Evolutionary conservation across 345 rosid species (phyloP), one percentile per base, ranked within the genome.

Genomic region (Durio zibethinus): DNA sequence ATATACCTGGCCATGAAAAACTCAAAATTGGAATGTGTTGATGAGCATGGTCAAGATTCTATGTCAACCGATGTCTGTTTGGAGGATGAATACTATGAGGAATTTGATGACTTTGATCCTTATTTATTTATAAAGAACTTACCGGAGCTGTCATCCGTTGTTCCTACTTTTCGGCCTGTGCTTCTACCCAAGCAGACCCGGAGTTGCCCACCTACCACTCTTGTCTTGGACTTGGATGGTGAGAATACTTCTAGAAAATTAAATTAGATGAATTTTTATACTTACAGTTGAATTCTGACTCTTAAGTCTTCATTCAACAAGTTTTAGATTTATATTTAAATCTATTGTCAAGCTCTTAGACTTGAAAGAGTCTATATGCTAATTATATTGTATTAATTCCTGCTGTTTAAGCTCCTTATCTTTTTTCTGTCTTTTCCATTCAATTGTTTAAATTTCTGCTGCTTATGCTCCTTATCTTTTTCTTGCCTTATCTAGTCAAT

Each of bases 141-240:
- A 78, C 99, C 99, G 0, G 90, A 84, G 62, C 76, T 94, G 85
- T 88, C 99, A 38, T 86, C 97, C 7, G 94, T 97, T 67, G 94
- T 94, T 60, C 97, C 98, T 16, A 88, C 93, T 67, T 91, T 97
- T 79, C 94, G 98, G 71, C 96, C 90, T 5, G 78, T 90, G 75
- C 85, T 94, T 80, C 92, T 94, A 53, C 99, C 97, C 47, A 94
- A 88, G 84, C 97, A 92, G 86, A 94, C 99, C 21, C 91, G 98
- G 79, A 97, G 99, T 86, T 94, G 99, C 76, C 98, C 97, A 63
- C 85, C 94, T 63, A 91, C 91, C 47, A 91, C 98, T 75, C 97
- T 97, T 54, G 99, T 97, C 78, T 81, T 97, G 73, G 99, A 97
- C 84, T 88, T 97, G 76, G 99, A 97, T 73, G 99, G 99, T 97